phyloP scores from a whole-genome alignment of 208 protist species.

The Trypanosoma avium region DNA sequence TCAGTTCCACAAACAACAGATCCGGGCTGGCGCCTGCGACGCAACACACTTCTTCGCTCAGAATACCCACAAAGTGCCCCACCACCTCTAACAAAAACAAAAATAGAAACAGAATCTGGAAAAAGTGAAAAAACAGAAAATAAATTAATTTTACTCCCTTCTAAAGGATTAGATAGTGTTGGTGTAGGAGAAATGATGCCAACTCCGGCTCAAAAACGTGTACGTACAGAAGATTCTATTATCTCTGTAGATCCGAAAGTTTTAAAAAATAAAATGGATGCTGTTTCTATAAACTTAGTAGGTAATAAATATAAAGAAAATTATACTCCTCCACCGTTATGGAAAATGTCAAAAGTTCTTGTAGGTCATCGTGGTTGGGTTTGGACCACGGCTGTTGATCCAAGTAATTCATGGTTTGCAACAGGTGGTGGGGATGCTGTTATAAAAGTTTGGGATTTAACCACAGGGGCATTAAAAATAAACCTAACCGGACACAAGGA shows the following conservation, averaged over 20 bases:
- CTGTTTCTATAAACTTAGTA: slow-evolving; percentile 21
- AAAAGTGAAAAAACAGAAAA: not conserved
- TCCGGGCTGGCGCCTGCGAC: slow-evolving; percentile 33
- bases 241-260: slow-evolving; percentile 52
- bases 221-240: slow-evolving; percentile 31
- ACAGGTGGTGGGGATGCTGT: slow-evolving; percentile 98
- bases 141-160: slow-evolving; percentile 18
- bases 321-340: slow-evolving; percentile 65
- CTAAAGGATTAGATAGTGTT: not conserved
- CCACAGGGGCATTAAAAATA: slow-evolving; percentile 95
- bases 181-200: not conserved
- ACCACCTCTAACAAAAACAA: slow-evolving; percentile 1
- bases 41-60: slow-evolving; percentile 37
- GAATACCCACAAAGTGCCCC: slow-evolving; percentile 44
- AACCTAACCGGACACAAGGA: slow-evolving; percentile 99
- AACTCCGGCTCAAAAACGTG: slow-evolving; percentile 30
- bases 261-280: slow-evolving; percentile 49
- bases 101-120: no score
- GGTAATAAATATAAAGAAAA: slow-evolving; percentile 1
- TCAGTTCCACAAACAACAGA: slow-evolving; percentile 17
- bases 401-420: slow-evolving; percentile 99
- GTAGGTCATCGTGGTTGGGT: slow-evolving; percentile 97
- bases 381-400: slow-evolving; percentile 95
- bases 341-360: slow-evolving; percentile 95
- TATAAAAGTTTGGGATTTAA: slow-evolving; percentile 99